Evolutionary conservation across 441 rosid genomes (phyloP), one percentile per base, ranked within the genome.

Genomic region (Populus hybrid): DNA sequence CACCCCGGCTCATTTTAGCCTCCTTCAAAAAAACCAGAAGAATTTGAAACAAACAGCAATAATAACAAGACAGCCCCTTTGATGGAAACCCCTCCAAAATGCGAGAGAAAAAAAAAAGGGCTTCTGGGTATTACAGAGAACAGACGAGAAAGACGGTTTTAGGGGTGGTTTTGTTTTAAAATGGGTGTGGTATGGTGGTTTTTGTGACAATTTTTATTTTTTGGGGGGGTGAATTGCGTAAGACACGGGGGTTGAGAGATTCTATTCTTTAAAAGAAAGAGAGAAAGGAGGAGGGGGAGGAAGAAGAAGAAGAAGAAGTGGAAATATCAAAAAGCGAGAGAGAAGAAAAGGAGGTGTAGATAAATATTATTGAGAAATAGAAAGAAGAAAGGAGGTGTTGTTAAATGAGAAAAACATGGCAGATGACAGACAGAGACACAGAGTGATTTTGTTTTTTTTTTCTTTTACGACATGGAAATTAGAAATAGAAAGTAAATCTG

Each of bases 1-100:
- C 80, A 73, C 80, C 73, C 71, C 0, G 72, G 84, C 84, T 77
- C 81, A 81, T 72, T 78, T 75, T 83, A 81, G 40, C 40, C 61
- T 10, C 40, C 64, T 10, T 21, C 8, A 38, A 11, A 10, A 35
- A 14, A 26, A 46, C 38, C 12, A 2, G 23, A 23, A 35, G 8
- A 73, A 8, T 67, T 65, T 78, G 6, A 36, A 20, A 14, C 30
- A 54, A 18, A 72, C 12, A 66, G 12, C 64, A 36, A 82, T 63
- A 28, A 68, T 28, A 8, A 35, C 40, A 34, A 7, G 38, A 30
- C 12, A 30, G 1, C 21, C 16, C 20, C 46, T 8, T 35, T 0
- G 21, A 28, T 11, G 35, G 40, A 30, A 68, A 28, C 16, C 1
- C 70, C 7, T 20, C 70, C 30, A 28, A 3, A 23, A 67, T 6